These are phyloP conservation scores for Nicotiana obtusifolia DNA, from an alignment of 257 asterid genomes.

Conservation along the genomic window DNA sequence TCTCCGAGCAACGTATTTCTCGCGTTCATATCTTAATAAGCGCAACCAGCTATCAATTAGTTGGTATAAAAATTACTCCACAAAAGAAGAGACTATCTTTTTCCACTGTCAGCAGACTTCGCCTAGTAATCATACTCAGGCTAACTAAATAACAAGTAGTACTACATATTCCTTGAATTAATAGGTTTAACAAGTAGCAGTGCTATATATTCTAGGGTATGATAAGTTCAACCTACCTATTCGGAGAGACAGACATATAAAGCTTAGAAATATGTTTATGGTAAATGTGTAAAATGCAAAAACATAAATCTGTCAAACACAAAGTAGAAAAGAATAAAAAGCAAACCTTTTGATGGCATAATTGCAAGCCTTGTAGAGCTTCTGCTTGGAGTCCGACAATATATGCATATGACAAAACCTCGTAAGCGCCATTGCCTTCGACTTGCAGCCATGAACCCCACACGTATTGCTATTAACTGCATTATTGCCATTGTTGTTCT, in stretches of 20 bases:
- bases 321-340: background rate
- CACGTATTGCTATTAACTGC: slow-evolving; percentile 23
- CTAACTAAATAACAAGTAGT: background rate
- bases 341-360: slow-evolving; percentile 68
- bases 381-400: slow-evolving; percentile 61
- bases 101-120: background rate
- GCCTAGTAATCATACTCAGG: background rate
- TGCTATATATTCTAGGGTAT: background rate
- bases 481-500: background rate
- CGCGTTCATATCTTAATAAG: background rate
- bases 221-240: background rate
- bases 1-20: background rate
- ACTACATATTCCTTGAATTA: background rate
- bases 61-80: no score
- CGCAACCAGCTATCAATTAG: no score
- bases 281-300: background rate
- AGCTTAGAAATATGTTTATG: background rate
- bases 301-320: background rate
- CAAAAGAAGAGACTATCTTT: background rate
- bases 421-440: slow-evolving; percentile 56
- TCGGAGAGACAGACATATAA: background rate
- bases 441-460: slow-evolving; percentile 44
- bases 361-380: slow-evolving; percentile 77
- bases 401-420: slow-evolving; percentile 67
- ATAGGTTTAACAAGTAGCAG: background rate